These are phyloP conservation scores for Apiotrichum gracile DNA, from an alignment of 1,284 basidiomycete species.

Conservation along the genomic window DNA sequence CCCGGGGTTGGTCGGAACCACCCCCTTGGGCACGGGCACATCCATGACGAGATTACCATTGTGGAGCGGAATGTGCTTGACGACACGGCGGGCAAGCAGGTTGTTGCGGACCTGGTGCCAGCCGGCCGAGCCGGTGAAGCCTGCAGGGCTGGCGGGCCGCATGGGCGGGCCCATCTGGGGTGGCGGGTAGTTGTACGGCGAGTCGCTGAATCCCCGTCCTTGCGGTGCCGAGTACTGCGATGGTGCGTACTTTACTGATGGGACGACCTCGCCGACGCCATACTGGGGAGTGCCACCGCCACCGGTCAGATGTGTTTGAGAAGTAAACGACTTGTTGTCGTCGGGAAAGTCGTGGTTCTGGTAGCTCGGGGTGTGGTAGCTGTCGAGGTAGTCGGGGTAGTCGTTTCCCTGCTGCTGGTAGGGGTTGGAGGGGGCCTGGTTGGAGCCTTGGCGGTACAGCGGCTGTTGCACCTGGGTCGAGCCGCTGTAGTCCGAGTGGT, in stretches of 20 bases:
- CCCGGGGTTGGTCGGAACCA: slow-evolving; percentile 57
- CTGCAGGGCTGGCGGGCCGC: slow-evolving; percentile 15
- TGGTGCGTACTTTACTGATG: slow-evolving; percentile 8
- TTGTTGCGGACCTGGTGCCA: slow-evolving; percentile 39
- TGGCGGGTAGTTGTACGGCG: slow-evolving; percentile 12
- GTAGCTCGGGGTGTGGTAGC: not conserved
- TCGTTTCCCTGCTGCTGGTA: slow-evolving; percentile 15
- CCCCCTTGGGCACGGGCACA: slow-evolving; percentile 68
- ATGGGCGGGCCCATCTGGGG: slow-evolving; percentile 1
- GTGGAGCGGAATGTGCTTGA: slow-evolving; percentile 72
- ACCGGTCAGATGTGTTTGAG: slow-evolving; percentile 18
- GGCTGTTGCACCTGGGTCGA: slow-evolving; percentile 1
- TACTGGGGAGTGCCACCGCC: slow-evolving; percentile 6
- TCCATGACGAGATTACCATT: slow-evolving; percentile 79
- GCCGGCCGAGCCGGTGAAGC: slow-evolving; percentile 32
- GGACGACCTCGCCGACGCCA: slow-evolving; percentile 32
- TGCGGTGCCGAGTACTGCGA: too few relatives aligned
- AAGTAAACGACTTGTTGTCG: slow-evolving; percentile 36
- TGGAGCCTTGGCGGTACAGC: not conserved
- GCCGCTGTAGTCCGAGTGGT: slow-evolving; percentile 3
- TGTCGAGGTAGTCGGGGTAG: slow-evolving; percentile 6
- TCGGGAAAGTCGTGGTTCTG: slow-evolving; percentile 27
- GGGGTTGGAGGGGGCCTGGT: not conserved
- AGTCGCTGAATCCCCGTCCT: not conserved
- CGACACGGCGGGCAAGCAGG: slow-evolving; percentile 50